Conservation (phyloP, 2,329 filamentous ascomycete genomes). For the Metarhizium anisopliae region DNA sequence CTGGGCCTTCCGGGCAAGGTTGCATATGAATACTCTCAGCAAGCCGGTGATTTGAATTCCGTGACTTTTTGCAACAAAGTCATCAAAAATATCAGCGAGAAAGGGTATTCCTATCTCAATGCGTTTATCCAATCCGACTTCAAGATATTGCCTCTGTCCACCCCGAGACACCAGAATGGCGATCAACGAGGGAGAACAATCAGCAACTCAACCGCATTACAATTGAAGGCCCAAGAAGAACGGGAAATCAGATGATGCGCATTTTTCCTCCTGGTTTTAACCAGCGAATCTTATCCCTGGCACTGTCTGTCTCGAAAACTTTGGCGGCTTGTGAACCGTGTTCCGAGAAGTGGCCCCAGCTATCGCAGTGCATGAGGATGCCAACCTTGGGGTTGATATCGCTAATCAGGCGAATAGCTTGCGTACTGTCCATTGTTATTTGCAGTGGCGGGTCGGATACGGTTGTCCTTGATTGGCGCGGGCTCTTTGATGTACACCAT, state of each 20-base stretch:
- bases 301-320: constrained; percentile 24
- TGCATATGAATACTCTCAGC: constrained; percentile 8
- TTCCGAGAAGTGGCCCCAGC: constrained; percentile 35
- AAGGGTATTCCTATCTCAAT: background rate
- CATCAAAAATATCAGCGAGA: background rate
- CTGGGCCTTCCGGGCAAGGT: constrained; percentile 20
- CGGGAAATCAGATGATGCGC: background rate
- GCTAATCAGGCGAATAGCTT: constrained; percentile 28
- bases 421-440: constrained; percentile 35
- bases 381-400: constrained; percentile 30
- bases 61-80: background rate
- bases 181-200: background rate
- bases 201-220: background rate
- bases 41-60: background rate
- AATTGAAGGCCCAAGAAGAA: background rate
- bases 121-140: background rate
- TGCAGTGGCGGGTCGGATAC: constrained; percentile 17
- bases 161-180: background rate
- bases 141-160: background rate
- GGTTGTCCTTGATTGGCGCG: constrained; percentile 19
- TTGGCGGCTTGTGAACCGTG: constrained; percentile 17
- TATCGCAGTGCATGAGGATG: constrained; percentile 38
- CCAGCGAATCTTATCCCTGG: constrained; percentile 26
- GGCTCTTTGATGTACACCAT: constrained; percentile 37
- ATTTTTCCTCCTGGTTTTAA: constrained; percentile 16